Evolutionary conservation across 2,329 filamentous ascomycete species (phyloP), one percentile per base, ranked within the genome.

Genomic region (Verticillium nubilum): DNA sequence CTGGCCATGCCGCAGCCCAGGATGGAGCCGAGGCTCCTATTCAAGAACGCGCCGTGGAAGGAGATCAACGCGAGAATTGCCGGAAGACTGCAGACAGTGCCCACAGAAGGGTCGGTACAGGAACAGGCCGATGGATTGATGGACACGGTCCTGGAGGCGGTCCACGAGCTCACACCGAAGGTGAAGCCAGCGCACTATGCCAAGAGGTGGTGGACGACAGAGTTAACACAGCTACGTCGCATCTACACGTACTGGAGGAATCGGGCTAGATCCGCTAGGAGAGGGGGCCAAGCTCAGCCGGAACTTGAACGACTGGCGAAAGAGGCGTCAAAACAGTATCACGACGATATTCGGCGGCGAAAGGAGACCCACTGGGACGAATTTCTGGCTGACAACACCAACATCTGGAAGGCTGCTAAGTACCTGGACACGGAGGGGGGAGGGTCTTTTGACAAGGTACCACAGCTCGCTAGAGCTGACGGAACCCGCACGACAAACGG

Each of bases 171-270:
- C 4, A 7, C 61, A 12, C 68, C 63, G 15, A 68, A 59, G 58
- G 63, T 67, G 25, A 68, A 64, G 54, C 67, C 65, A 52, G 67
- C 64, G 19, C 61, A 56, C n/a, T 68, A 70, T 56, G 62, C 64
- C 50, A 72, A 72, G 59, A 61, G 68, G 50, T 73, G 64, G 68
- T 72, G 65, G 68, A 68, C 64, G 9, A 61, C 57, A 4, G 66
- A 71, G 56, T 64, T 71, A 1, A 71, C 66, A 15, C 62, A 69
- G 54, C 64, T 72, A 7, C 66, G 65, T 12, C 59, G 57, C 28
- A 64, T 69, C 28, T 65, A 71, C 59, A 69, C 64, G 10, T 66
- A 67, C 53, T 71, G 60, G 65, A 68, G 67, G 35, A 71, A 68
- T 54, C 62, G 58, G 17, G 67, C 67, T 15, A 64, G 66, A 52